Evolutionary conservation across 2,329 filamentous ascomycete genomes (phyloP), one percentile per base, ranked within the genome.

Genomic region (Fusarium hainanense): DNA sequence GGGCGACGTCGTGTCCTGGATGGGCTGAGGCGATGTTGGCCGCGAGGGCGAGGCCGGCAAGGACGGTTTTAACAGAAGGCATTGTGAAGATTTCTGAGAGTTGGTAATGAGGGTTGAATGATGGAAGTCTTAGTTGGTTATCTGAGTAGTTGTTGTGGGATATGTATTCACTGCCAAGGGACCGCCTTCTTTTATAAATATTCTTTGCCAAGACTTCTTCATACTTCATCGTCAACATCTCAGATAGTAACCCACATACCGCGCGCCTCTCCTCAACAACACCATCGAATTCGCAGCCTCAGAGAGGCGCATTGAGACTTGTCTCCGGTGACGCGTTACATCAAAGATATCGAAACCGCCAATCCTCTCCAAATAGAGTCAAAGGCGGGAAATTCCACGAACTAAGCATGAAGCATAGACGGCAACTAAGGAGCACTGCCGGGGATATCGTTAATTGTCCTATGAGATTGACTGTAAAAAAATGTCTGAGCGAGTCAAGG

Each of bases 1-100:
- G 77, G 44, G 77, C 77, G 41, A 84, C 64, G 54, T 86, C 80
- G 64, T 86, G 84, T 63, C 85, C 85, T 2, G 84, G 85, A 63
- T 88, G 83, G 21, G 83, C 83, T 20, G 70, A 49, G 49, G 52
- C 71, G 8, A 71, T 50, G 23, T 57, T 61, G 13, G 63, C 63
- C n/a, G 62, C 46, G 8, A 73, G 47, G 21, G 69, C 59, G 32
- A 63, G 50, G 40, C 52, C 49, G 41, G 66, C 16, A 23, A 74
- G 37, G n/a, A 70, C 30, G 11, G 51, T 72, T 25, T 67, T 68
- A 25, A 66, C 8, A 11, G 63, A 66, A 60, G 63, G 63, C 63
- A 66, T 66, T 18, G 14, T 30, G 51, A 23, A 2, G 9, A 43
- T 18, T 12, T 11, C 3, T 52, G 9, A 8, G 25, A 9, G 13